Conservation (phyloP, 495 filamentous ascomycete species). For the Xylaria palmicola region DNA sequence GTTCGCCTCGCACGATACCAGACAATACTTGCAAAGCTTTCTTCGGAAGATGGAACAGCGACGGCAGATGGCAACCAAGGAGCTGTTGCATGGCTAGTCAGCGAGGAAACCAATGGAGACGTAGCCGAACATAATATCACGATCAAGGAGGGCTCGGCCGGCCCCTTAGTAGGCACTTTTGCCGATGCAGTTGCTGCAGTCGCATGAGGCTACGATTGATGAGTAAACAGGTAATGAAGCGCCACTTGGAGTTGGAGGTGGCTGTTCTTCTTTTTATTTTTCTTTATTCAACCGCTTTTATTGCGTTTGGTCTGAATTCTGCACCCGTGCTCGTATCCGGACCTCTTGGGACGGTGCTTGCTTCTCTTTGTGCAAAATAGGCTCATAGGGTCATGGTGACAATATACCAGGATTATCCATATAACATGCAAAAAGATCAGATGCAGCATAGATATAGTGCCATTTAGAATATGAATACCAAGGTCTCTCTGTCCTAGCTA, state of each 20-base stretch:
- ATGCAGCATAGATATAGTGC: neutral
- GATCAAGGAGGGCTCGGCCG: slow-evolving; percentile 45
- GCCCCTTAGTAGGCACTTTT: slow-evolving; percentile 50
- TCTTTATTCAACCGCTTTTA: no score
- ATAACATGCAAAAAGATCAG: neutral
- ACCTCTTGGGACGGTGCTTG: no score
- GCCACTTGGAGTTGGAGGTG: neutral
- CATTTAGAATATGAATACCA: no score
- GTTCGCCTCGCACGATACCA: slow-evolving; percentile 50
- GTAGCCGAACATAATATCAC: slow-evolving; percentile 39
- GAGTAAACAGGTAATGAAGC: slow-evolving; percentile 11
- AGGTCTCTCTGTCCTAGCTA: no score
- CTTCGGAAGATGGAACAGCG: slow-evolving; percentile 37
- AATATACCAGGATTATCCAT: neutral
- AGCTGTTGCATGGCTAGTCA: slow-evolving; percentile 46
- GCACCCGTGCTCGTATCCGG: no score
- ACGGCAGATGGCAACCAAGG: slow-evolving; percentile 29
- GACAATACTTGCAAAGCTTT: slow-evolving; percentile 51
- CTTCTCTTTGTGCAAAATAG: no score
- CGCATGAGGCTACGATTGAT: slow-evolving; percentile 29
- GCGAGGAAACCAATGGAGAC: slow-evolving; percentile 47
- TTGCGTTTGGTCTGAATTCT: no score
- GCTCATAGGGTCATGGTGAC: neutral
- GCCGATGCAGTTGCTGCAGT: slow-evolving; percentile 47
- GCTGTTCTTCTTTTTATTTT: no score